A percentile compares a stretch with the other conserved stretches of the same genome.
Evolutionary conservation across 2,329 filamentous ascomycete species (phyloP).

Genomic region (Aureobasidium sp.): DNA sequence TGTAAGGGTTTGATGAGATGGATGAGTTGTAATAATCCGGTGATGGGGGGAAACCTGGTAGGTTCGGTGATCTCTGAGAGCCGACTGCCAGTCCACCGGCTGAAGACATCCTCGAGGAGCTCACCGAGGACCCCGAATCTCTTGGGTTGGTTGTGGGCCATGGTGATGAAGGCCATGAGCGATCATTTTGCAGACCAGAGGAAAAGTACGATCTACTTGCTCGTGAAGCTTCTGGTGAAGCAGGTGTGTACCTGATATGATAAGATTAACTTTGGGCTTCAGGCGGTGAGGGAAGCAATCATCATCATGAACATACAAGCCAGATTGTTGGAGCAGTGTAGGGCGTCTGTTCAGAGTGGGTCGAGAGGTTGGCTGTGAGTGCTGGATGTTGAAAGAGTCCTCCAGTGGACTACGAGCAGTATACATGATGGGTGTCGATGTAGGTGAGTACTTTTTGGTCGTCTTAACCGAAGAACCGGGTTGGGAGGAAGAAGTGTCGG

Average conservation of each 20-base stretch:
- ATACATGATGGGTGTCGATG: conserved; percentile 16
- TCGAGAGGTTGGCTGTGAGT: conserved; percentile 1
- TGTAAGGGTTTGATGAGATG: conserved; percentile 12
- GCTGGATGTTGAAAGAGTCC: conserved; percentile 5
- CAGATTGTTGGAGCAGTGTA: conserved; percentile 9
- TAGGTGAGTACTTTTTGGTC: conserved; percentile 17
- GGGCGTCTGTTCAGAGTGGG: conserved; percentile 2
- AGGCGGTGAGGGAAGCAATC: background rate
- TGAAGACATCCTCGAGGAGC: conserved; percentile 9
- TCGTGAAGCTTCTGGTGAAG: conserved; percentile 1
- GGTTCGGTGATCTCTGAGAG: conserved; percentile 5
- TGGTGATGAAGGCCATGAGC: conserved; percentile 6
- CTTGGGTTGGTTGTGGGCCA: conserved; percentile 3
- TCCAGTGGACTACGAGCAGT: background rate
- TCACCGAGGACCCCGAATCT: conserved; percentile 7
- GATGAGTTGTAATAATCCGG: conserved; percentile 10
- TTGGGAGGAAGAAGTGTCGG: conserved; percentile 70
- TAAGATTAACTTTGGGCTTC: background rate
- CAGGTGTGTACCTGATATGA: conserved; percentile 13
- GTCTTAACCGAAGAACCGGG: conserved; percentile 46
- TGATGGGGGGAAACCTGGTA: background rate
- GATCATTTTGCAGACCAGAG: background rate
- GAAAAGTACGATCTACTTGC: conserved; percentile 5
- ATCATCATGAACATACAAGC: background rate
- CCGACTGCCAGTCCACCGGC: conserved; percentile 1